These are phyloP conservation scores for Teratosphaeria gauchensis DNA, from an alignment of 2,329 filamentous ascomycete species.

Conservation along the genomic window DNA sequence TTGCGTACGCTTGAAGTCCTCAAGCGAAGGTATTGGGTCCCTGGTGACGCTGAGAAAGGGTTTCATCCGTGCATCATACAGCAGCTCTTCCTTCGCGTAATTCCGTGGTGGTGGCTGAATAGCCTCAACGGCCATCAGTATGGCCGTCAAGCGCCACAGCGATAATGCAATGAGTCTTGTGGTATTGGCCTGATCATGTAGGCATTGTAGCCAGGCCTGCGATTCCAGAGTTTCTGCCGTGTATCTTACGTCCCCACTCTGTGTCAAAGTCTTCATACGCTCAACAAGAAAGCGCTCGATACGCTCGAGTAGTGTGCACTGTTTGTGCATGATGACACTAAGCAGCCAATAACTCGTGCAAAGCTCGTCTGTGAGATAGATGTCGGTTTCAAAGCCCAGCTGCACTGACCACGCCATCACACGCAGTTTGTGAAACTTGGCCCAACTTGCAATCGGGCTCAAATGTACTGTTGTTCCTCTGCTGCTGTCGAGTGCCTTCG, in stretches of 20 bases:
- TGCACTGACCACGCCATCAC: conserved; percentile 82
- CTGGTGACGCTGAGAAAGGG: conserved; percentile 63
- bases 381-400: conserved; percentile 84
- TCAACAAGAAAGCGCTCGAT: conserved; percentile 56
- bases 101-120: conserved; percentile 46
- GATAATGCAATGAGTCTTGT: conserved; percentile 23
- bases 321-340: conserved; percentile 3
- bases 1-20: conserved; percentile 43
- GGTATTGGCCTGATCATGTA: conserved; percentile 21
- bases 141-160: conserved; percentile 50
- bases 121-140: conserved; percentile 49
- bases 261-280: conserved; percentile 17
- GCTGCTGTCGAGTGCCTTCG: not conserved
- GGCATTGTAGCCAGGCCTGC: conserved; percentile 17
- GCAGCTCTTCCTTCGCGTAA: conserved; percentile 57
- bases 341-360: conserved; percentile 72
- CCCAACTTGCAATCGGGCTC: conserved; percentile 77
- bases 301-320: conserved; percentile 44
- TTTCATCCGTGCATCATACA: conserved; percentile 80
- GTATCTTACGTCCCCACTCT: conserved; percentile 19
- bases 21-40: conserved; percentile 56
- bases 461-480: conserved; percentile 30
- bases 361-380: conserved; percentile 80
- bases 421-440: conserved; percentile 79
- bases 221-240: conserved; percentile 8